Conservation (phyloP, 2,329 filamentous ascomycete genomes). For the Penicillium polonicum region DNA sequence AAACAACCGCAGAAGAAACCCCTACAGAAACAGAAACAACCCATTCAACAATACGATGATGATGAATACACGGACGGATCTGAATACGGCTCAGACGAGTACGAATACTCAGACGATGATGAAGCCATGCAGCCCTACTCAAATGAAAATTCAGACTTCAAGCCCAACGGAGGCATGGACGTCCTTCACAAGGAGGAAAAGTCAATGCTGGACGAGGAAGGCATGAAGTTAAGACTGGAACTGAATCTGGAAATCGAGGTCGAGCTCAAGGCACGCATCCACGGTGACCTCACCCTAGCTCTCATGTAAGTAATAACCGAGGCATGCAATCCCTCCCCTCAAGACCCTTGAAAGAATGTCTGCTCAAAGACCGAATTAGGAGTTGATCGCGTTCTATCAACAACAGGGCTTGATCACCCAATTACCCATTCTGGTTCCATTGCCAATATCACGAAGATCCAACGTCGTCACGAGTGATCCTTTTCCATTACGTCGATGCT, state of each 20-base stretch:
- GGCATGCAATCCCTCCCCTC: neutral
- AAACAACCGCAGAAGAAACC: slow-evolving; percentile 10
- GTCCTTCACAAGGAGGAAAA: slow-evolving; percentile 31
- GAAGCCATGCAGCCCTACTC: slow-evolving; percentile 30
- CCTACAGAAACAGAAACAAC: slow-evolving; percentile 21
- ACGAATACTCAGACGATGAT: slow-evolving; percentile 26
- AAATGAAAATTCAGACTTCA: slow-evolving; percentile 25
- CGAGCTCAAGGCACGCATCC: slow-evolving; percentile 64
- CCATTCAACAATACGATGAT: slow-evolving; percentile 21
- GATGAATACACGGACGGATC: slow-evolving; percentile 33
- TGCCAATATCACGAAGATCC: slow-evolving; percentile 19
- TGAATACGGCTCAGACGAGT: slow-evolving; percentile 34
- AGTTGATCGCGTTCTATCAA: slow-evolving; percentile 24
- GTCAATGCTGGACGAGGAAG: slow-evolving; percentile 35
- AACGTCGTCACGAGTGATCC: slow-evolving; percentile 11
- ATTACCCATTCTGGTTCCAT: slow-evolving; percentile 1
- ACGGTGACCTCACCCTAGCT: slow-evolving; percentile 61
- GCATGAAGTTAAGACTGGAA: slow-evolving; percentile 58
- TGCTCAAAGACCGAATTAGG: slow-evolving; percentile 25
- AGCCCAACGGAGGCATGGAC: slow-evolving; percentile 28
- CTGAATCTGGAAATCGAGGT: slow-evolving; percentile 64
- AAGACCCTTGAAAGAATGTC: neutral
- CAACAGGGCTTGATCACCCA: slow-evolving; percentile 21
- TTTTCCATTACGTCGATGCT: neutral
- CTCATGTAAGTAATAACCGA: slow-evolving; percentile 40